phyloP scores from a whole-genome alignment of 176 grass and related monocot species.

The Carex littledalei region DNA sequence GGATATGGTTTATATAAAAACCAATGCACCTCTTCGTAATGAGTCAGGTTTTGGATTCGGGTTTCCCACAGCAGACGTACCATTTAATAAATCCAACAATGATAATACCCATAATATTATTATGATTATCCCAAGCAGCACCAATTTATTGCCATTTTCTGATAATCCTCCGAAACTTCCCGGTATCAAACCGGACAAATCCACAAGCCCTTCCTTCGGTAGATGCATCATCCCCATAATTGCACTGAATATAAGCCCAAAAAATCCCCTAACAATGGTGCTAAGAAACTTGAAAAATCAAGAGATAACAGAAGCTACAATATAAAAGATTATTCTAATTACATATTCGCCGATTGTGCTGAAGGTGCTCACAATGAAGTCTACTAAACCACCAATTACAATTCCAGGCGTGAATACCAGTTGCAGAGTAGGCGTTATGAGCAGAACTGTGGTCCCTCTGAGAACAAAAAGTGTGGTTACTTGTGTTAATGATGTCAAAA shows the following conservation, averaged over 20 bases:
- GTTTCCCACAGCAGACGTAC: too few relatives aligned
- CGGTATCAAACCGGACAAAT: neutral
- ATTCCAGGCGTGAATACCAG: neutral
- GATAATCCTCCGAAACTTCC: neutral
- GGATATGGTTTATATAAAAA: too few relatives aligned
- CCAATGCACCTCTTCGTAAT: too few relatives aligned
- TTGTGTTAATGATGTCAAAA: neutral
- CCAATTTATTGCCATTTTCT: slow-evolving; percentile 3
- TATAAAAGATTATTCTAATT: neutral
- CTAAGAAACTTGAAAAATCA: neutral
- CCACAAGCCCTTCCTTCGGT: neutral
- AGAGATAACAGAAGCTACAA: neutral
- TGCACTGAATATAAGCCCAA: neutral
- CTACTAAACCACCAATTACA: neutral
- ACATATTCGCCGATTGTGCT: neutral
- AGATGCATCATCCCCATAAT: neutral
- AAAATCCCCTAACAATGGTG: neutral
- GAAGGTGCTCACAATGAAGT: neutral
- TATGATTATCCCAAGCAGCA: slow-evolving; percentile 10
- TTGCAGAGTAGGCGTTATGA: slow-evolving; percentile 3
- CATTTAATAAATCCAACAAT: too few relatives aligned
- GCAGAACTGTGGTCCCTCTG: neutral
- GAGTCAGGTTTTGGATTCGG: too few relatives aligned
- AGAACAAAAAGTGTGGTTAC: neutral
- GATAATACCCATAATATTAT: slow-evolving; percentile 8